Conservation (phyloP, 768 basidiomycete genomes). For the Psilocybe subaeruginosa region DNA sequence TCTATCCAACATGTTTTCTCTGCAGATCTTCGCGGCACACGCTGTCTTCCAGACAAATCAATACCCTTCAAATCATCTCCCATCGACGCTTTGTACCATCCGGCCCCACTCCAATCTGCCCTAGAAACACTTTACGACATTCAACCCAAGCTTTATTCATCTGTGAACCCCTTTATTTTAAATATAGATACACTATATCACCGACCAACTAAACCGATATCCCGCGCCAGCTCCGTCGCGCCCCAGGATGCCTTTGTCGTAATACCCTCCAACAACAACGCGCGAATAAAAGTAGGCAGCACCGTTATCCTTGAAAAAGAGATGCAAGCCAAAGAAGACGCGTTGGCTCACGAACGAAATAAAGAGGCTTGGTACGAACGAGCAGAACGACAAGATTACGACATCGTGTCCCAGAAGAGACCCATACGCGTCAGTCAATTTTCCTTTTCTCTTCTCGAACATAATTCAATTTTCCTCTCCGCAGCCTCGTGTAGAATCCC, state of each 20-base stretch:
- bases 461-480: neutral
- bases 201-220: slow-evolving; percentile 10
- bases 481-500: neutral
- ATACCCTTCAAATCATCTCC: slow-evolving; percentile 28
- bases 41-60: slow-evolving; percentile 33
- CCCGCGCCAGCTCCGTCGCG: slow-evolving; percentile 10
- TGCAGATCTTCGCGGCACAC: slow-evolving; percentile 54
- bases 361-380: slow-evolving; percentile 29
- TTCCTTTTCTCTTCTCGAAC: neutral
- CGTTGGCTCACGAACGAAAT: slow-evolving; percentile 21
- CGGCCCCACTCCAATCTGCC: slow-evolving; percentile 38
- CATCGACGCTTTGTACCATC: slow-evolving; percentile 41
- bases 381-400: slow-evolving; percentile 18
- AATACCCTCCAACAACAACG: slow-evolving; percentile 19
- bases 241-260: slow-evolving; percentile 26
- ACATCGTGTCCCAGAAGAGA: neutral
- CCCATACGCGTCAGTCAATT: neutral
- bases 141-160: slow-evolving; percentile 32
- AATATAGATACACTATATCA: slow-evolving; percentile 31
- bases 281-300: slow-evolving; percentile 23
- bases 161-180: slow-evolving; percentile 33
- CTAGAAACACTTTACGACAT: slow-evolving; percentile 30
- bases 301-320: slow-evolving; percentile 18
- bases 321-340: slow-evolving; percentile 18
- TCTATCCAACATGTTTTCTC: slow-evolving; percentile 12